Evolutionary conservation across 768 basidiomycete species (phyloP), one percentile per base, ranked within the genome.

Genomic region (Kwoniella dejecticola): DNA sequence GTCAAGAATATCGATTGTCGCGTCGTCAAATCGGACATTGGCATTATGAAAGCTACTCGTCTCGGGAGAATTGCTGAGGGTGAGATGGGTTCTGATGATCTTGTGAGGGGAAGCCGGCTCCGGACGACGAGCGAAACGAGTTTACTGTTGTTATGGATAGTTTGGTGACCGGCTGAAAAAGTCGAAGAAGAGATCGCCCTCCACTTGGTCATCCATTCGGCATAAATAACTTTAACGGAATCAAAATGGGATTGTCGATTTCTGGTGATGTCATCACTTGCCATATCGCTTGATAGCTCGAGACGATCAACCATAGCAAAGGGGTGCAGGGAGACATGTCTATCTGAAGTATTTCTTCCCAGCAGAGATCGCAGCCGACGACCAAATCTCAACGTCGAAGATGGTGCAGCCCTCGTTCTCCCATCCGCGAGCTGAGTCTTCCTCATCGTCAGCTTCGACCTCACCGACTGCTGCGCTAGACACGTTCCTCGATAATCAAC

Each of bases 371-470:
- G n/a, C n/a, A n/a, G n/a, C n/a, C n/a, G n/a, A n/a, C n/a, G n/a
- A n/a, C n/a, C n/a, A n/a, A n/a, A n/a, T n/a, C n/a, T n/a, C n/a
- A n/a, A n/a, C n/a, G n/a, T n/a, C n/a, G n/a, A n/a, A n/a, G n/a
- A 75, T 75, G 73, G 73, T 75, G 24, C 73, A 75, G 38, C 73
- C 73, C 17, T 66, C 67, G 33, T 75, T 75, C 63, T 67, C 68
- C 4, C 55, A 63, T 45, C 65, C 69, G 17, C 38, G 45, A 2
- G 60, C 66, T 41, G 64, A 56, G 12, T 63, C 42, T 11, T 62
- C 38, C 15, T 26, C 57, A 1, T 44, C 55, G 8, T 21, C 58
- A 2, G 24, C 53, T 1, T 26, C 59, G 4, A 12, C 59, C 15
- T 70, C 70, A 13, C 64, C 77, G 0, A 74, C 74, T 4, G 69